Evolutionary conservation across 768 basidiomycete genomes (phyloP).

Genomic region (Rickenella mellea): DNA sequence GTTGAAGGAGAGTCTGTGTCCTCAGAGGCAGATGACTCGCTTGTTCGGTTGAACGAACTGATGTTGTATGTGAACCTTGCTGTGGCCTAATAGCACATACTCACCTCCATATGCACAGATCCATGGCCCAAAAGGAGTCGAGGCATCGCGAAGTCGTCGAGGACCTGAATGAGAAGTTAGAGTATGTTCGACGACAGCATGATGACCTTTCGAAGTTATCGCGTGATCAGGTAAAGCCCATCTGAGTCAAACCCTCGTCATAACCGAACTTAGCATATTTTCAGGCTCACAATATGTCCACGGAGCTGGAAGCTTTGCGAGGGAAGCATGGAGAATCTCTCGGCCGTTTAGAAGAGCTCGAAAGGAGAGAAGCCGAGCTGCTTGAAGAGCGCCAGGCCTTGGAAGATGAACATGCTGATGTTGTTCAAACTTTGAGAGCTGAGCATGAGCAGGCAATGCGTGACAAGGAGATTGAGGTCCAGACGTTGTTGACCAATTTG

Average conservation of each 20-base stretch:
- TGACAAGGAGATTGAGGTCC: conserved; percentile 31
- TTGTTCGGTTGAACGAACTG: conserved; percentile 79
- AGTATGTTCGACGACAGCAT: conserved; percentile 63
- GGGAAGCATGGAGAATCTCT: conserved; percentile 48
- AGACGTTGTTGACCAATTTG: conserved; percentile 31
- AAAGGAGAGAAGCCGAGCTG: conserved; percentile 48
- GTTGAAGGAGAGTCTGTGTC: conserved; percentile 16
- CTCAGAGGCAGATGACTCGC: conserved; percentile 57
- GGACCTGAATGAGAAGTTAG: conserved; percentile 55
- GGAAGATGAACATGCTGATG: conserved; percentile 40
- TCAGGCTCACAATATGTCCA: conserved; percentile 80
- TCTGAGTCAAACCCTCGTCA: background rate
- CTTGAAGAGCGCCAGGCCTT: conserved; percentile 19
- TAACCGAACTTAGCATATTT: conserved; percentile 1
- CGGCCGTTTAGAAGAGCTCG: conserved; percentile 41
- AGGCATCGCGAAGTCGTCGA: conserved; percentile 78
- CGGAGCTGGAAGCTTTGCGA: conserved; percentile 70
- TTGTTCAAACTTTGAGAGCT: conserved; percentile 38
- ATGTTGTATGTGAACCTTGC: conserved; percentile 62
- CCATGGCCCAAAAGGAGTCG: conserved; percentile 97
- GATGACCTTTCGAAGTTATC: conserved; percentile 76
- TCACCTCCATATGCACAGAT: conserved; percentile 33
- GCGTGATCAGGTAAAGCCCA: conserved; percentile 65
- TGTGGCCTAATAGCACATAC: conserved; percentile 8
- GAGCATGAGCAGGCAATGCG: conserved; percentile 36